These are phyloP conservation scores for Trichoderma arundinaceum DNA, from an alignment of 2,329 filamentous ascomycete species.

Conservation along the genomic window DNA sequence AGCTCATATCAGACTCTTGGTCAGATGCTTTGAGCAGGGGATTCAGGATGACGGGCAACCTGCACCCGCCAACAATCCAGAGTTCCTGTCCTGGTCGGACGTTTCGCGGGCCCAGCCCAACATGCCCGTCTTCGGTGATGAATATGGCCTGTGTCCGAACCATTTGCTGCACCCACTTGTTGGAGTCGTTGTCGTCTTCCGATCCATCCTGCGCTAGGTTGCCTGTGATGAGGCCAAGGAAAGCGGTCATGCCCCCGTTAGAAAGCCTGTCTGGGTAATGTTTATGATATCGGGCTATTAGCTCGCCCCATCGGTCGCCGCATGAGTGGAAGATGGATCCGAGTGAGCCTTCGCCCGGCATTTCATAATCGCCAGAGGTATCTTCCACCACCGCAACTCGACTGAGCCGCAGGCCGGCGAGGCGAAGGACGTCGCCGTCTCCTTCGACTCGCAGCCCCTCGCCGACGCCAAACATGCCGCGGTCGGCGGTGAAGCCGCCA, in stretches of 20 bases:
- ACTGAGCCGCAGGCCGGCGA: background rate
- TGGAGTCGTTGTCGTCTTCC: background rate
- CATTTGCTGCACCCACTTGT: slow-evolving; percentile 10
- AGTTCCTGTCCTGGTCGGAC: slow-evolving; percentile 4
- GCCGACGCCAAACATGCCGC: background rate
- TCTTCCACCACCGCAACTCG: background rate
- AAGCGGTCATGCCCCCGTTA: background rate
- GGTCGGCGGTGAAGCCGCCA: slow-evolving; percentile 15
- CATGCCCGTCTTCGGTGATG: background rate
- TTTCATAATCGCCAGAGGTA: background rate
- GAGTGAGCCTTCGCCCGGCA: background rate
- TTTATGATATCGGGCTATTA: background rate
- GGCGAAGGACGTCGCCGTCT: background rate
- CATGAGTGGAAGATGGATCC: slow-evolving; percentile 3
- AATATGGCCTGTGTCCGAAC: slow-evolving; percentile 11
- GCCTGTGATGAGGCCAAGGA: slow-evolving; percentile 10
- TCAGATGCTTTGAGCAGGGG: background rate
- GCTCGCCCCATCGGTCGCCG: slow-evolving; percentile 12
- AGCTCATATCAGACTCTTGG: background rate
- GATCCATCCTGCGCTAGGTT: background rate
- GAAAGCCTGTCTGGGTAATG: background rate
- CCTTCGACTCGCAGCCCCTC: slow-evolving; percentile 18
- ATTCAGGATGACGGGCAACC: slow-evolving; percentile 13
- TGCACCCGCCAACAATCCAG: slow-evolving; percentile 14
- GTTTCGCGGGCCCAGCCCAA: slow-evolving; percentile 18